Evolutionary conservation across 2,329 filamentous ascomycete species (phyloP).

Genomic region (Calonectria henricotiae): DNA sequence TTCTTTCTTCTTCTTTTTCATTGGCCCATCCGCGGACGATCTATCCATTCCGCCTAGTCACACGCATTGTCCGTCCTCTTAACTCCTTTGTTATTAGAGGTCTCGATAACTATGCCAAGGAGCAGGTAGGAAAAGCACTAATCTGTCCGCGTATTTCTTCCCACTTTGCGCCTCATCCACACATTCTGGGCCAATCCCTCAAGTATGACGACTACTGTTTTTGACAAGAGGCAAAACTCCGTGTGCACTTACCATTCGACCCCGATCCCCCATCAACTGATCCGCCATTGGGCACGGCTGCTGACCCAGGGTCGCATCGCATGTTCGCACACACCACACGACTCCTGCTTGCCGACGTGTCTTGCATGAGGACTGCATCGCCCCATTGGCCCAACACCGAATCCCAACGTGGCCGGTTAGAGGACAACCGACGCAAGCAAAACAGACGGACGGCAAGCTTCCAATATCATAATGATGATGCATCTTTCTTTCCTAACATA

Average conservation of each 20-base stretch:
- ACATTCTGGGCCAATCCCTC: background rate
- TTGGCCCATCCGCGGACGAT: background rate
- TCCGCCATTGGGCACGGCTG: constrained; percentile 15
- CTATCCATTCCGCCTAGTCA: constrained; percentile 2
- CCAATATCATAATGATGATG: background rate
- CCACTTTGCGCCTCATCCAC: background rate
- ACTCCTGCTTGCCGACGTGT: constrained; percentile 36
- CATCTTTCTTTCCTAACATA: background rate
- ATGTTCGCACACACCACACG: constrained; percentile 32
- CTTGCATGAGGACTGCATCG: constrained; percentile 27
- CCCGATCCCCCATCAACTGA: constrained; percentile 4
- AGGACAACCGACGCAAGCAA: constrained; percentile 11
- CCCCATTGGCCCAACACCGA: constrained; percentile 14
- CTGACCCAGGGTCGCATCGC: constrained; percentile 32
- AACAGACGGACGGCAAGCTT: background rate
- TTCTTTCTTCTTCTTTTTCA: background rate
- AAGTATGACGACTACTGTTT: constrained; percentile 1
- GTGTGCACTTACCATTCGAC: constrained; percentile 29
- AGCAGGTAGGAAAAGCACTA: background rate
- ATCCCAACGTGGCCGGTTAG: background rate
- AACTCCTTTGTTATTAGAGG: background rate
- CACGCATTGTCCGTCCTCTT: constrained; percentile 3
- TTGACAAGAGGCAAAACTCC: constrained; percentile 16
- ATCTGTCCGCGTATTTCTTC: background rate
- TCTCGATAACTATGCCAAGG: background rate